Evolutionary conservation across 2,329 filamentous ascomycete genomes (phyloP), one percentile per base, ranked within the genome.

Genomic region (Teratosphaeria destructans): DNA sequence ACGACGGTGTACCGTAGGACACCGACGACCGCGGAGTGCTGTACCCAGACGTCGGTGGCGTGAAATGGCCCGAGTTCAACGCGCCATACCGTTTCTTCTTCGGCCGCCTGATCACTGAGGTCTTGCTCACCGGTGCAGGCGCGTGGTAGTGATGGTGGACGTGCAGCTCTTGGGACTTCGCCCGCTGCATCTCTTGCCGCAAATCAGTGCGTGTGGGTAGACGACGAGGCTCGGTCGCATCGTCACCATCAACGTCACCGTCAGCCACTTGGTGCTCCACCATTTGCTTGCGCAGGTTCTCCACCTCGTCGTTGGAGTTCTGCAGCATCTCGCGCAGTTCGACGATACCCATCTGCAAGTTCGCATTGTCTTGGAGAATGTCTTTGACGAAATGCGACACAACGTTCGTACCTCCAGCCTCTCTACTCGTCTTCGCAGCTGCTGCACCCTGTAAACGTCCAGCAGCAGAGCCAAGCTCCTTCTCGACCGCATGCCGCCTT

Each of bases 351-450:
- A 94, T 82, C 72, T 99, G 94, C 53, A 99, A 78, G 66, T 90
- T 96, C 10, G 92, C 90, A 70, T 99, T 99, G 73, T 99, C 94
- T 68, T 95, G 87, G 19, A 99, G 79, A 59, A 99, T 89, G 72
- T 97, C 94, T 66, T 92, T 90, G 59, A 99, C 94, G 67, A 99
- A 97, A 70, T 95, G 90, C 23, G 90, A 92, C n/a, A 97, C 90
- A 43, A 95, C 90, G 60, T 79, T 85, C 62, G 80, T 84, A 10
- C 83, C 81, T 59, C 77, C 78, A 65, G 82, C 82, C 34, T 82
- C 80, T 3, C 81, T 80, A 3, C 80, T 81, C 49, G 88, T 76
- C 65, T 85, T 87, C 32, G 82, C 81, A 0, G 87, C 89, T 3
- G 90, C 90, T 12, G 89, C 88, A 10, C 88, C 88, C 74, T 93